A percentile compares a stretch with the other conserved stretches of the same genome.
These are phyloP conservation scores for Lasiosphaeriaceae sp. DNA, from an alignment of 495 filamentous ascomycete genomes.

Conservation along the genomic window DNA sequence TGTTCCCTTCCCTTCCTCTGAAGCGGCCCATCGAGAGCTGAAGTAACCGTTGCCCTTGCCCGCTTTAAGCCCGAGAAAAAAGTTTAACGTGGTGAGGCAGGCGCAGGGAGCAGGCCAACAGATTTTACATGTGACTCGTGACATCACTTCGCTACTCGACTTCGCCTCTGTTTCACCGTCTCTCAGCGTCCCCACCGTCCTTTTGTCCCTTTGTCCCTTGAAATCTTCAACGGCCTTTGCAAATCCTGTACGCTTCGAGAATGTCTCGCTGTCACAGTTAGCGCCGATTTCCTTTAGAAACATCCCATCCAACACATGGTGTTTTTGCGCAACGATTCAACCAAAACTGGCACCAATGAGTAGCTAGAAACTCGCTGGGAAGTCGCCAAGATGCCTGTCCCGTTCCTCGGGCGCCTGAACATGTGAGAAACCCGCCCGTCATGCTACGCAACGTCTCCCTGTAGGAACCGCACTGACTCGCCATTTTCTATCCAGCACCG, in stretches of 20 bases:
- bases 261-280: no score
- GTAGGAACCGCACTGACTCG: no score
- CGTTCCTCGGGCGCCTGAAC: slow-evolving; percentile 78
- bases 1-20: no score
- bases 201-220: no score
- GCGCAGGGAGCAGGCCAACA: background rate
- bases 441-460: background rate
- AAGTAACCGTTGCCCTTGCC: background rate
- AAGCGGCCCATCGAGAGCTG: no score
- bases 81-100: background rate
- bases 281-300: background rate
- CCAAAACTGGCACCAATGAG: slow-evolving; percentile 10
- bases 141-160: slow-evolving; percentile 12
- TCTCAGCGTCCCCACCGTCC: no score
- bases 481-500: slow-evolving; percentile 47
- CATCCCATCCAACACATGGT: background rate
- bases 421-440: slow-evolving; percentile 43
- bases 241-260: no score
- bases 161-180: background rate
- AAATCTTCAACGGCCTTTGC: no score
- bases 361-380: slow-evolving; percentile 4
- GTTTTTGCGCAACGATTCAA: background rate
- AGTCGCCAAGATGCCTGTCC: slow-evolving; percentile 63
- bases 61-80: background rate
- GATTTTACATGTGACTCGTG: slow-evolving; percentile 20